phyloP scores from a whole-genome alignment of 164 flowering plant genomes.

The Piper betle region DNA sequence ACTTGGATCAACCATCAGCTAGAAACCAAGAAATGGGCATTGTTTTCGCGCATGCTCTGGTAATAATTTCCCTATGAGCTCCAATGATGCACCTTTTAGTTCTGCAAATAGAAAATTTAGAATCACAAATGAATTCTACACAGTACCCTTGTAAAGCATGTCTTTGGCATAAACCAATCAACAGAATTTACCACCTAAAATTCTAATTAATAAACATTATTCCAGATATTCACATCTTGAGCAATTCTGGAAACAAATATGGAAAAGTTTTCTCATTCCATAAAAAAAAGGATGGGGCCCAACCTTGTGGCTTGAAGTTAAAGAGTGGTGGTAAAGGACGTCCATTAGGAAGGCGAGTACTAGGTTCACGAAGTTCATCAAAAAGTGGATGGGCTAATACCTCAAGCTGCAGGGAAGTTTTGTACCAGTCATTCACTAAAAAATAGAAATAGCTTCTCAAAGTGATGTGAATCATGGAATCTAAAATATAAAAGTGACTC shows the following conservation, averaged over 20 bases:
- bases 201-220: too few relatives aligned
- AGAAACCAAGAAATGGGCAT: slow-evolving; percentile 24
- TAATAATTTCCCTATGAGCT: slow-evolving; percentile 19
- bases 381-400: slow-evolving; percentile 24
- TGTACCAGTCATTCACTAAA: background rate
- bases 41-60: slow-evolving; percentile 30
- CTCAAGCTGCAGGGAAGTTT: slow-evolving; percentile 21
- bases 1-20: background rate
- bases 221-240: too few relatives aligned
- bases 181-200: too few relatives aligned
- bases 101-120: slow-evolving; percentile 9
- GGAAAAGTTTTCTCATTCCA: background rate
- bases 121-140: background rate
- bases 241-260: background rate
- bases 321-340: slow-evolving; percentile 27
- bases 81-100: slow-evolving; percentile 23
- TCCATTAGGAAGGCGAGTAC: slow-evolving; percentile 26
- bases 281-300: background rate
- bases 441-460: background rate
- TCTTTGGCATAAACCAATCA: too few relatives aligned
- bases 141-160: too few relatives aligned
- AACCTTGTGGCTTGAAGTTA: slow-evolving; percentile 29
- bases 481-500: slow-evolving; percentile 16
- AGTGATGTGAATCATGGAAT: background rate
- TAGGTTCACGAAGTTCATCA: slow-evolving; percentile 26